Evolutionary conservation across 257 asterid genomes (phyloP), one percentile per base, ranked within the genome.

Genomic region (Ballota nigra): DNA sequence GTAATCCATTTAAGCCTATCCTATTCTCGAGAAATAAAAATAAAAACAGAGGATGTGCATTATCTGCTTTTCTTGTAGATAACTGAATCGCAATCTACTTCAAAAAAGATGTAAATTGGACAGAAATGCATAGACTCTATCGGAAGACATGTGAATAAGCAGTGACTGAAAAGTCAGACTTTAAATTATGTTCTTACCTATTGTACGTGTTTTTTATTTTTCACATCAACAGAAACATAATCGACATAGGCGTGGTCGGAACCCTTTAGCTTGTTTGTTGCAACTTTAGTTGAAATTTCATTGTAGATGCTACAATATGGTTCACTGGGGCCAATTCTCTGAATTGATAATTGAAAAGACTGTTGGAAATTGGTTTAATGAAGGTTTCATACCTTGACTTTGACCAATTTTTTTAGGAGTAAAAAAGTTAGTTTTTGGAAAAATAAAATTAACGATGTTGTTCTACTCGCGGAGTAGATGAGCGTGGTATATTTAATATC

Each of bases 141-240:
- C n/a, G n/a, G n/a, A 26, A 53, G 29, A 43, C 15, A 55, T 2
- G 59, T 9, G 12, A 29, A 18, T 24, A 47, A n/a, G n/a, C 18
- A 70, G 41, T 9, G 63, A 61, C 12, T 15, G 57, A 69, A 31
- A 59, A 20, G 20, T 57, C 69, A 38, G 3, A 33, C 45, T 49
- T 13, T 63, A 4, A 59, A 20, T 33, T 9, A 57, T 43, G 61
- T 19, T 36, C 89, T 82, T 75, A 95, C 99, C 95, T 89, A 92
- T 79, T 86, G 95, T 60, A 90, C 22, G 78, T 72, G 76, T 75
- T 72, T 79, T 74, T 79, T 83, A 87, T 49, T 79, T 80, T 95
- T 89, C 66, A 83, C 89, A 81, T 89, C 98, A 73, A 92, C 85
- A 43, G 98, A 81, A 84, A 92, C 96, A 81, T 87, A 86, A 80